Conservation (phyloP, 495 filamentous ascomycete genomes). For the Geopyxis carbonaria region DNA sequence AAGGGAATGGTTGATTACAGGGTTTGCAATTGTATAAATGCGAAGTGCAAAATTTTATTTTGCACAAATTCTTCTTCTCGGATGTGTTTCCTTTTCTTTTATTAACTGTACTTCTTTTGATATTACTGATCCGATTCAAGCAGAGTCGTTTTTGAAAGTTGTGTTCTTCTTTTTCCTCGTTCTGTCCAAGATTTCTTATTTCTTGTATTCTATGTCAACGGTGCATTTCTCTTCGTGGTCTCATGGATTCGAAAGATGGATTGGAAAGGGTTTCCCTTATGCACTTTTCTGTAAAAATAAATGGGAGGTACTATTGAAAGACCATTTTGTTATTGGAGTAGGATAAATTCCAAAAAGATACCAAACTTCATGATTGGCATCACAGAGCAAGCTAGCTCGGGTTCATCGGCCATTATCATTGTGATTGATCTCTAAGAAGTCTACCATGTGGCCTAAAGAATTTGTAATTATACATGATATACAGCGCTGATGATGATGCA, state of each 20-base stretch:
- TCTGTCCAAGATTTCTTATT: conserved; percentile 11
- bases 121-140: too few relatives aligned
- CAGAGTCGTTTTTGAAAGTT: conserved; percentile 5
- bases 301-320: neutral
- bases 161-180: conserved; percentile 19
- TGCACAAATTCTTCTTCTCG: conserved; percentile 21
- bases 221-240: neutral
- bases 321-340: too few relatives aligned
- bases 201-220: neutral
- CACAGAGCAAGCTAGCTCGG: too few relatives aligned
- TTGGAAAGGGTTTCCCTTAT: too few relatives aligned
- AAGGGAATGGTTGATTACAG: conserved; percentile 5
- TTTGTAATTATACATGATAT: too few relatives aligned
- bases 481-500: too few relatives aligned
- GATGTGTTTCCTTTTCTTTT: conserved; percentile 16
- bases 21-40: conserved; percentile 23
- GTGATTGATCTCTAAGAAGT: too few relatives aligned
- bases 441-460: too few relatives aligned
- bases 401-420: too few relatives aligned
- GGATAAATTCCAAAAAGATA: neutral
- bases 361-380: too few relatives aligned
- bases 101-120: conserved; percentile 14
- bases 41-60: too few relatives aligned
- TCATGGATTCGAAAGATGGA: too few relatives aligned
- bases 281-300: conserved; percentile 5